These are phyloP conservation scores for Myrica gale DNA, from an alignment of 306 rosid genomes.

Conservation along the genomic window DNA sequence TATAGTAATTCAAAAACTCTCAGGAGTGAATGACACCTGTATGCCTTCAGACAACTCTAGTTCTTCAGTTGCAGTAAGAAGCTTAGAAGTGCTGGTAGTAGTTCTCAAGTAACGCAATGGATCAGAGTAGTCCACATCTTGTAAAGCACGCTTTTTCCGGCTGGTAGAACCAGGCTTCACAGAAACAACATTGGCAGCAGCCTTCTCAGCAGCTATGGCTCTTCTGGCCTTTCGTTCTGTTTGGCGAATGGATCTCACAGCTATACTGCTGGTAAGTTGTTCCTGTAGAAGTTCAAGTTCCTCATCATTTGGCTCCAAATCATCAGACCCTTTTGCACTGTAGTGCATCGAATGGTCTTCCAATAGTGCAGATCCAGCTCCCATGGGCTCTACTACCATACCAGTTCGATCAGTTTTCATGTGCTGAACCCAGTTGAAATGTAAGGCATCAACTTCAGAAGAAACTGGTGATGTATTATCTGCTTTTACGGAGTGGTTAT, in stretches of 20 bases:
- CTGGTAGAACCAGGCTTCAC: conserved; percentile 60
- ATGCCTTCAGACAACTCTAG: conserved; percentile 81
- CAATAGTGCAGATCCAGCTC: conserved; percentile 35
- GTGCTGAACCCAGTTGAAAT: conserved; percentile 56
- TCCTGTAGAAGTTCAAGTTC: conserved; percentile 62
- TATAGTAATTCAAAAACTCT: conserved; percentile 16
- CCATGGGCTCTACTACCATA: conserved; percentile 37
- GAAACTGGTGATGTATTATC: conserved; percentile 31
- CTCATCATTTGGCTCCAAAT: conserved; percentile 48
- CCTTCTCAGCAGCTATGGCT: conserved; percentile 76
- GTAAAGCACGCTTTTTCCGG: conserved; percentile 68
- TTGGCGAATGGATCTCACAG: conserved; percentile 83
- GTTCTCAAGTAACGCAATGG: conserved; percentile 83
- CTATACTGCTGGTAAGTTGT: conserved; percentile 45
- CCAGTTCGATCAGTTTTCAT: conserved; percentile 46
- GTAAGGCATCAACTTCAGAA: conserved; percentile 40
- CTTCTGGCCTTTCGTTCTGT: conserved; percentile 79
- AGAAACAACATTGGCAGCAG: conserved; percentile 58
- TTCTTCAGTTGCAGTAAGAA: conserved; percentile 78
- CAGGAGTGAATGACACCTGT: conserved; percentile 58
- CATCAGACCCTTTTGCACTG: conserved; percentile 43
- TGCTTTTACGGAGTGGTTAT: conserved; percentile 30
- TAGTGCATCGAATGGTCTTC: conserved; percentile 36
- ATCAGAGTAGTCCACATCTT: conserved; percentile 79
- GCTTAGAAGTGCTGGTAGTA: conserved; percentile 60